Conservation (phyloP, 2,329 filamentous ascomycete genomes). For the Elsinoe arachidis region DNA sequence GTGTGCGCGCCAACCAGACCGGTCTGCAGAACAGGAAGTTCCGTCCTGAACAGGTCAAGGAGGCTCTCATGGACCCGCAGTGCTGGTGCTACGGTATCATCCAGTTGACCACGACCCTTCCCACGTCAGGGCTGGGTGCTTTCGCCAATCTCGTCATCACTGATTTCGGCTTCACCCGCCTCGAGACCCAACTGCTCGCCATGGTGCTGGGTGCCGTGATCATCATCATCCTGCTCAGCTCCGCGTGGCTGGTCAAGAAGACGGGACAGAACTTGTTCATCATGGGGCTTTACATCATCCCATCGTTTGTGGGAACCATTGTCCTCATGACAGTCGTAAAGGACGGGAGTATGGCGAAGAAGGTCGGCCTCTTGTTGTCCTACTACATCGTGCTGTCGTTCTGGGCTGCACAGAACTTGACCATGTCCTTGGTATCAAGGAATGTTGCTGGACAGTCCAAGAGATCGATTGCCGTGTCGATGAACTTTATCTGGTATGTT, state of each 20-base stretch:
- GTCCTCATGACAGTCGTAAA: conserved; percentile 61
- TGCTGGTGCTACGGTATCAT: conserved; percentile 39
- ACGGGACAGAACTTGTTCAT: conserved; percentile 59
- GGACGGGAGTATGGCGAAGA: conserved; percentile 43
- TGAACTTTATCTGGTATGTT: conserved; percentile 61
- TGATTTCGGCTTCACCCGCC: conserved; percentile 54
- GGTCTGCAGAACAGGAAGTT: conserved; percentile 42
- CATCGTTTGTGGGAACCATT: conserved; percentile 63
- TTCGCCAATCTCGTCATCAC: conserved; percentile 69
- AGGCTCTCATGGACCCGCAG: conserved; percentile 57
- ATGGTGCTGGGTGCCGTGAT: conserved; percentile 71
- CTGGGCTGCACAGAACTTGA: conserved; percentile 52
- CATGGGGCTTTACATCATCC: conserved; percentile 58
- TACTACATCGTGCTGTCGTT: conserved; percentile 73
- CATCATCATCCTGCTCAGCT: conserved; percentile 58
- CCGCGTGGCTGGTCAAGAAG: conserved; percentile 59
- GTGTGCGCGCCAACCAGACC: conserved; percentile 39
- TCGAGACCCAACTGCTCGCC: conserved; percentile 63
- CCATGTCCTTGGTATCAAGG: conserved; percentile 53
- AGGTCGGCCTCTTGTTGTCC: conserved; percentile 59
- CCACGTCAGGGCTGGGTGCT: conserved; percentile 62
- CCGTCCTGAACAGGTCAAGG: conserved; percentile 45
- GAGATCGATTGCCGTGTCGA: conserved; percentile 58
- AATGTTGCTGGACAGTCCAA: conserved; percentile 69
- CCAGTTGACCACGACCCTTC: conserved; percentile 61